phyloP scores from a whole-genome alignment of 768 basidiomycete species.

The Xerocomellus dryophilus region DNA sequence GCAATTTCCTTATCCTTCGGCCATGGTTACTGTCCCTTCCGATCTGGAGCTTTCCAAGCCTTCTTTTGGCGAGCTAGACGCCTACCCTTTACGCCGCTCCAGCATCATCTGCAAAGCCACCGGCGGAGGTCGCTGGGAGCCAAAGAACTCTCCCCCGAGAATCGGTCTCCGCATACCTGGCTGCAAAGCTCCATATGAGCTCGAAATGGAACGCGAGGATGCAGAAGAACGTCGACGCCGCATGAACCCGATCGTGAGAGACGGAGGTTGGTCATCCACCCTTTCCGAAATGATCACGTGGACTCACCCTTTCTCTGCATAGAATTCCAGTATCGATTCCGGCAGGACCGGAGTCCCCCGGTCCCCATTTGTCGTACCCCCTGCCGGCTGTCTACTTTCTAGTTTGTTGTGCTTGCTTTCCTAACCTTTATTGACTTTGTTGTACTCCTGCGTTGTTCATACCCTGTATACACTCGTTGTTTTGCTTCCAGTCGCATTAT shows the following conservation, averaged over 20 bases:
- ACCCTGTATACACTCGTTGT: conserved; percentile 14
- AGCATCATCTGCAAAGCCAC: conserved; percentile 72
- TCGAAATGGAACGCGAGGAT: conserved; percentile 69
- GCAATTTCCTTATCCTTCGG: conserved; percentile 27
- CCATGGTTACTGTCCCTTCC: conserved; percentile 14
- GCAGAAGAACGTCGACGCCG: conserved; percentile 45
- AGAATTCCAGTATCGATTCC: conserved; percentile 69
- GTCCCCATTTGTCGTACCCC: conserved; percentile 44
- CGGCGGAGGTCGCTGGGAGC: conserved; percentile 80
- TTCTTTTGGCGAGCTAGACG: conserved; percentile 66
- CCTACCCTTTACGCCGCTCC: conserved; percentile 68
- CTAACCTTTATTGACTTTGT: conserved; percentile 23
- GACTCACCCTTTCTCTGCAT: neutral
- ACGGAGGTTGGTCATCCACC: conserved; percentile 42
- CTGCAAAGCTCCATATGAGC: conserved; percentile 62
- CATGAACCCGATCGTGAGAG: conserved; percentile 61
- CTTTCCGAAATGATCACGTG: neutral
- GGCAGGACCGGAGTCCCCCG: conserved; percentile 46
- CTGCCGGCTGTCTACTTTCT: conserved; percentile 62
- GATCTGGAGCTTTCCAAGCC: conserved; percentile 37
- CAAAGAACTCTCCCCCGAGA: conserved; percentile 47
- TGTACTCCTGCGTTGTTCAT: conserved; percentile 23
- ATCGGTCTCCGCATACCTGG: conserved; percentile 57
- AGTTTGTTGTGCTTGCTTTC: neutral
- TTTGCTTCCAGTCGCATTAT: neutral